Evolutionary conservation across 805 yeast genomes (phyloP), one percentile per base, ranked within the genome.

Genomic region (Wickerhamiella musiphila): DNA sequence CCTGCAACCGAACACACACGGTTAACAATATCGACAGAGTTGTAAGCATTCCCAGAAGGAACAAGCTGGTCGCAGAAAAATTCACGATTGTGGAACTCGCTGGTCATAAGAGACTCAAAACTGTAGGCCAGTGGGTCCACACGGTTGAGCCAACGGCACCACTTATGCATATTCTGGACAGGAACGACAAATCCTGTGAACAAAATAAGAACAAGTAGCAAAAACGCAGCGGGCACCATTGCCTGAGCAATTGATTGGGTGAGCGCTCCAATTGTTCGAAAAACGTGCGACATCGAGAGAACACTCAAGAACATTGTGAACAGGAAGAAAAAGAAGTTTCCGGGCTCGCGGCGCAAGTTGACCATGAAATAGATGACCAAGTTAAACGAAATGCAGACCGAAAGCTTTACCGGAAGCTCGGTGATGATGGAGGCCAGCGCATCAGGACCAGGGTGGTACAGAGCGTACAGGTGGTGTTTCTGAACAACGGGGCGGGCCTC

Each of bases 391-490:
- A 67, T 45, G 18, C 61, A 46, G 23, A 64, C 58, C 21, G 61
- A 39, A 19, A 67, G 38, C 52, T 76, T 76, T 34, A 69, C 60
- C 3, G 86, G 84, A 37, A 78, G 51, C 31, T 70, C 74, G 3
- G 78, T 63, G 4, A 74, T 37, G 28, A 71, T 58, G 4, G 70
- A 58, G 0, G 81, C 73, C 4, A 78, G 42, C 1, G 81, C 77
- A 46, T 77, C 86, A 3, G 79, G 71, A 10, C 81, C 64, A 3
- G 84, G 83, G 36, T 72, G 70, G 49, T 75, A 79, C 36, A 78
- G 63, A 0, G 81, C 71, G 43, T 73, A 78, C 30, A 65, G 63
- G 45, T 73, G 71, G 48, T 78, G 92, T 46, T 78, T 78, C 43
- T 66, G 67, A 18, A 75, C 63, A 39, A 78, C 69, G 29, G 73